Evolutionary conservation across 169 alveolate species (phyloP), one percentile per base, ranked within the genome.

Genomic region (Eimeria tenella): DNA sequence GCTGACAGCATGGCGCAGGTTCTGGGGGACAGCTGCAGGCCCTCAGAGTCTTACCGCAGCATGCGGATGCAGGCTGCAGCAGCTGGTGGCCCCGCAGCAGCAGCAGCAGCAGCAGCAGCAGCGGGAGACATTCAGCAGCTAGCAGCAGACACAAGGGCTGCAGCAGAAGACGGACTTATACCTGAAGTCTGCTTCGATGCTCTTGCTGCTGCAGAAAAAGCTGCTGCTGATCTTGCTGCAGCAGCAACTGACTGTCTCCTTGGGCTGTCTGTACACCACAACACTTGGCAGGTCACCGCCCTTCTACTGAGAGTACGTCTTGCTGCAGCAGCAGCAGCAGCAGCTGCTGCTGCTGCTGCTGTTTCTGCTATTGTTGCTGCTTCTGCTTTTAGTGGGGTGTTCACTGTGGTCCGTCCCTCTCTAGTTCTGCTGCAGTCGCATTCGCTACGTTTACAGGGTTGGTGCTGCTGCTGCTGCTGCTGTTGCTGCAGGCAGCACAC

Each of bases 51-150:
- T 58, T 17, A 13, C 68, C 68, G 68, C 21, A 58, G 68, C 19
- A 10, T 58, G 68, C 11, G 68, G 68, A 3, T 58, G 68, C 42
- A 31, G 42, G 42, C 42, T 31, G 42, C 42, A 31, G 42, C 42
- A 31, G 11, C 68, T 10, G 11, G 21, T 17, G 11, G 11, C 68
- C 68, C 68, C 77, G n/a, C 49, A 7, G 9, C 77, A 13, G n/a
- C 77, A 13, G n/a, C 77, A 68, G 77, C 77, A n/a, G 77, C 13
- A 68, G 31, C 77, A n/a, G 77, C 13, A 68, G 77, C 77, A 13
- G 31, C 49, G n/a, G 31, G 42, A n/a, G 77, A 68, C 31, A 10
- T n/a, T 13, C 77, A 68, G 77, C n/a, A 68, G n/a, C 77, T 68
- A n/a, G 49, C 31, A 17, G 77, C 31, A 1, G 77, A 68, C 31